Evolutionary conservation across 495 filamentous ascomycete species (phyloP).

Genomic region (Annulohypoxylon moriforme): DNA sequence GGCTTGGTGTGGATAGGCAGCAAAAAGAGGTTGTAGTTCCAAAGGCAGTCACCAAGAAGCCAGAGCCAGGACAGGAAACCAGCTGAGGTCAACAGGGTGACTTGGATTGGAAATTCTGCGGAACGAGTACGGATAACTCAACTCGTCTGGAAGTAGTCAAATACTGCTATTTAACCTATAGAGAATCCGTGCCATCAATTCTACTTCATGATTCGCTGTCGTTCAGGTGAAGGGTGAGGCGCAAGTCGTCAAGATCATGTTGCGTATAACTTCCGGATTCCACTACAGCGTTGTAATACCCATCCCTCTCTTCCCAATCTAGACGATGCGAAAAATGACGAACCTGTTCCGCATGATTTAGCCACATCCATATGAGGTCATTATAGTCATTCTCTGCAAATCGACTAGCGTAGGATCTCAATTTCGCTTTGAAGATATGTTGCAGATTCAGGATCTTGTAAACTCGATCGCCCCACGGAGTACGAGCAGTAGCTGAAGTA

Average conservation of each 20-base stretch:
- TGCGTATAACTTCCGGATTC: neutral
- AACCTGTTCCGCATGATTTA: neutral
- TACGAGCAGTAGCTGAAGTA: neutral
- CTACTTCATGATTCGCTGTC: neutral
- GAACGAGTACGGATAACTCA: no score
- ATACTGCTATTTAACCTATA: neutral
- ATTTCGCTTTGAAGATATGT: conserved; percentile 4
- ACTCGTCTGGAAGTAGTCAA: neutral
- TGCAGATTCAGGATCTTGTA: conserved; percentile 1
- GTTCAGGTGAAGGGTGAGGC: neutral
- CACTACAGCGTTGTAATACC: neutral
- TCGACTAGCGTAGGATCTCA: neutral
- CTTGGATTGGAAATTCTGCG: no score
- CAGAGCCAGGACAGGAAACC: conserved; percentile 11
- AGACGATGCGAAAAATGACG: neutral
- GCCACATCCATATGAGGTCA: conserved; percentile 5
- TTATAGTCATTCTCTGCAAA: neutral
- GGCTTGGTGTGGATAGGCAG: conserved; percentile 58
- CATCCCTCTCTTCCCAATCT: neutral
- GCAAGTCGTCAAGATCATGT: neutral
- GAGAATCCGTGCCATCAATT: neutral
- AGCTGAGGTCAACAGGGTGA: no score
- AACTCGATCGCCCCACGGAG: neutral
- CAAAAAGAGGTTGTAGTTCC: conserved; percentile 45
- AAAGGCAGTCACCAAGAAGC: neutral